Percentiles rank a stretch among this genome's conserved stretches.
Evolutionary conservation across 139 green algal genomes (phyloP).

Genomic region (Chlorella sorokiniana): DNA sequence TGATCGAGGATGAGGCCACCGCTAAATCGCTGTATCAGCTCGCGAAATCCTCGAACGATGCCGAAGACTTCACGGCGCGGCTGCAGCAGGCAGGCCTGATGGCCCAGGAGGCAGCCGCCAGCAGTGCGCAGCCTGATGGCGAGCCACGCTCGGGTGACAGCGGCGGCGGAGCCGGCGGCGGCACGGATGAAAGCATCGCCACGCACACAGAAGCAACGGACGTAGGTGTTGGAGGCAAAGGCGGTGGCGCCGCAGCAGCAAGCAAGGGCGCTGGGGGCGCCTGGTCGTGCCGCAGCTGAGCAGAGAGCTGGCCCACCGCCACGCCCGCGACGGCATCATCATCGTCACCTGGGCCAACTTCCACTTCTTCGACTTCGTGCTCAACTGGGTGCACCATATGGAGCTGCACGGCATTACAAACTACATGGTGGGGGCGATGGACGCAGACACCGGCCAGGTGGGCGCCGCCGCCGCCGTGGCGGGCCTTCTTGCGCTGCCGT

Average conservation of each 20-base stretch:
- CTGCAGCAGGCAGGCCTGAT: conserved; percentile 13
- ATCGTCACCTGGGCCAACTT: conserved; percentile 93
- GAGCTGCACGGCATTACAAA: conserved; percentile 55
- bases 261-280: neutral
- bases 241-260: neutral
- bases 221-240: no score
- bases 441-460: conserved; percentile 19
- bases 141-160: neutral
- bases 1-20: neutral
- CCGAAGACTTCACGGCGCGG: neutral
- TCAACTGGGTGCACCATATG: conserved; percentile 86
- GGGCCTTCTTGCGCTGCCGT: no score
- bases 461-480: neutral
- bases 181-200: neutral
- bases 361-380: conserved; percentile 93
- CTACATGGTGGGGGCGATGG: conserved; percentile 51
- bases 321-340: conserved; percentile 15
- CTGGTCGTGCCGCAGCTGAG: conserved; percentile 8
- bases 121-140: neutral
- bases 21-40: conserved; percentile 5
- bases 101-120: neutral
- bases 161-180: neutral
- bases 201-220: no score
- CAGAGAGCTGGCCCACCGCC: neutral
- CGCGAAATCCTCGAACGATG: neutral